These are phyloP conservation scores for Neospermospora avenae DNA, from an alignment of 2,329 filamentous ascomycete genomes.

Conservation along the genomic window DNA sequence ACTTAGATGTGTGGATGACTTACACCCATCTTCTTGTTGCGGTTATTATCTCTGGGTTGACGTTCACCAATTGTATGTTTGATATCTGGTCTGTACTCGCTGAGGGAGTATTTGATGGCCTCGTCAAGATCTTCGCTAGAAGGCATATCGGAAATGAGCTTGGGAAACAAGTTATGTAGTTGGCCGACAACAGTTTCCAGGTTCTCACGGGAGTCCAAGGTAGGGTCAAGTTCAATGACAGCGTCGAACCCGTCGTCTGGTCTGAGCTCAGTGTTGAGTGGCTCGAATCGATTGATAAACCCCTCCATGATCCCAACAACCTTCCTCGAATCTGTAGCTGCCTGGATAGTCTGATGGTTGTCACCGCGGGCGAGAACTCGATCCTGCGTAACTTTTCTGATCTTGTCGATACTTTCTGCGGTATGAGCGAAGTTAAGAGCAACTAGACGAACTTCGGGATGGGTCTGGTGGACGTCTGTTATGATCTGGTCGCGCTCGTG, in stretches of 20 bases:
- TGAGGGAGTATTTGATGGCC: slow-evolving; percentile 72
- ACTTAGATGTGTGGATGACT: slow-evolving; percentile 28
- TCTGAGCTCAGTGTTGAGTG: slow-evolving; percentile 58
- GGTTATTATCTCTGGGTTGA: slow-evolving; percentile 42
- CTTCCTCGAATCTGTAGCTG: slow-evolving; percentile 68
- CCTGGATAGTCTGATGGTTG: slow-evolving; percentile 97
- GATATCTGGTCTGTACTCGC: slow-evolving; percentile 72
- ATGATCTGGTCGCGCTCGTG: slow-evolving; percentile 88
- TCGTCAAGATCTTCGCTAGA: slow-evolving; percentile 70
- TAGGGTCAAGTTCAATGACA: slow-evolving; percentile 80
- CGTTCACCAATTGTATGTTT: slow-evolving; percentile 70
- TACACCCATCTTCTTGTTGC: slow-evolving; percentile 32
- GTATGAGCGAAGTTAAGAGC: slow-evolving; percentile 88
- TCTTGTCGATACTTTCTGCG: slow-evolving; percentile 59
- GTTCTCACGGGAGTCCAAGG: slow-evolving; percentile 75
- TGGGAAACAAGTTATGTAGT: slow-evolving; percentile 75
- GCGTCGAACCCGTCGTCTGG: slow-evolving; percentile 82
- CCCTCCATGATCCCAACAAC: slow-evolving; percentile 92
- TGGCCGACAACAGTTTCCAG: slow-evolving; percentile 73
- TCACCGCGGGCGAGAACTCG: slow-evolving; percentile 84
- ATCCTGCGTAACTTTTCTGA: slow-evolving; percentile 70
- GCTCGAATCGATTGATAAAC: slow-evolving; percentile 83
- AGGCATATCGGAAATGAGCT: slow-evolving; percentile 69
- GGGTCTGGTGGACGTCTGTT: slow-evolving; percentile 64
- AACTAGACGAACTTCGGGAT: slow-evolving; percentile 68